A percentile compares a stretch with the other conserved stretches of the same genome.
Evolutionary conservation across 495 filamentous ascomycete species (phyloP).

Genomic region (Pseudomonodictys pantanalensis): DNA sequence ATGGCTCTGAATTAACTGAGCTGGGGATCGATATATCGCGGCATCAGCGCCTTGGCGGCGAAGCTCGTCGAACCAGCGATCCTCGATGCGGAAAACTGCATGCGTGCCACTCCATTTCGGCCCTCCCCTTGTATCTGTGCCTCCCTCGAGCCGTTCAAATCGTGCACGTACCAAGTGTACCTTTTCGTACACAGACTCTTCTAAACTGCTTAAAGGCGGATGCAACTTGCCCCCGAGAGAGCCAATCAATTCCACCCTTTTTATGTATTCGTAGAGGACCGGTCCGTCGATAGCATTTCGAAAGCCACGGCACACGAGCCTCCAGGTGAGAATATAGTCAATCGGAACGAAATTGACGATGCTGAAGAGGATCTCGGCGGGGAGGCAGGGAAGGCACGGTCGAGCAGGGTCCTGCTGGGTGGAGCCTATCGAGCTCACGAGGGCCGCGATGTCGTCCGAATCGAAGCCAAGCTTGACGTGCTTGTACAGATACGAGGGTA

Average conservation of each 20-base stretch:
- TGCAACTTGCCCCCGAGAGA: background rate
- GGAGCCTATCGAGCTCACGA: slow-evolving; percentile 17
- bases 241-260: slow-evolving; percentile 7
- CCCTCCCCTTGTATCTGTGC: background rate
- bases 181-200: background rate
- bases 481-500: slow-evolving; percentile 4
- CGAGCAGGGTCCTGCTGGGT: slow-evolving; percentile 5
- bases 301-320: slow-evolving; percentile 17
- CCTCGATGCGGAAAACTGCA: slow-evolving; percentile 12
- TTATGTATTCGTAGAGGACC: slow-evolving; percentile 6
- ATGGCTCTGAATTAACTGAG: background rate
- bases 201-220: background rate
- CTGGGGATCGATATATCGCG: no score
- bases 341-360: slow-evolving; percentile 15
- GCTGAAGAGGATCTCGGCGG: slow-evolving; percentile 13
- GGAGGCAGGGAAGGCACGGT: slow-evolving; percentile 11
- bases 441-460: slow-evolving; percentile 9
- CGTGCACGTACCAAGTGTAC: background rate
- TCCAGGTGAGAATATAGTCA: slow-evolving; percentile 11
- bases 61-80: slow-evolving; percentile 1
- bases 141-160: background rate
- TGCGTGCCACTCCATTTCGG: background rate
- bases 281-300: slow-evolving; percentile 9
- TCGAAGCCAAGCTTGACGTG: slow-evolving; percentile 17
- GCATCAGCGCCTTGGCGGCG: no score